Evolutionary conservation across 768 basidiomycete species (phyloP), one percentile per base, ranked within the genome.

Genomic region (Plicaturopsis crispa): DNA sequence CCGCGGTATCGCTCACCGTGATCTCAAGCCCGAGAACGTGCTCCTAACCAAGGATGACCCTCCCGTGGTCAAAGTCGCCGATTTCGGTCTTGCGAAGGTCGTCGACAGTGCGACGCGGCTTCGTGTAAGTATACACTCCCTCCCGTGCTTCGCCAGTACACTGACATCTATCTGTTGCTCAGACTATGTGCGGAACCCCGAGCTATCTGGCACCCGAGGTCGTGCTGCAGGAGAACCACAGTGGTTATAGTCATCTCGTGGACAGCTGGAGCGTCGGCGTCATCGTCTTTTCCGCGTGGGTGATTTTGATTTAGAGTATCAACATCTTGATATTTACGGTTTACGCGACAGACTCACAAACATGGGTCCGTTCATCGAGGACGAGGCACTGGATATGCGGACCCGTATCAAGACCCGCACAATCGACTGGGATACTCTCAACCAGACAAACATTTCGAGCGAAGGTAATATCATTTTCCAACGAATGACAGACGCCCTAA

Each of bases 21-120:
- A 99, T 57, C 63, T 97, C 32, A 96, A 96, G 57, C 93, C 94
- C 1, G 84, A 87, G 81, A 93, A 94, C 48, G 65, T 77, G 8
- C 60, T 78, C 3, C 46, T 79, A 5, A 73, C 73, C 0, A 44
- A 33, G 5, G 60, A 61, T 24, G 42, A 52, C 0, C 69, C 69
- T 0, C 69, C 69, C 0, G 46, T 52, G 2, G 63, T 70, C 48
- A 80, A 80, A 47, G 67, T 80, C 11, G 78, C 78, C 5, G 79
- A 81, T 48, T 83, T 80, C 48, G 80, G 80, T 3, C 56, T 80
- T 13, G 77, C 80, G 3, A 83, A 81, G 50, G 66, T 69, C 19
- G 55, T 67, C 10, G 63, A 66, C 30, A 80, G 62, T 38, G 47
- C 55, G 41, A 70, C 66, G 1, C 59, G 62, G 51, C 46, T 69